Base-by-base conservation (phyloP, 257 asterid species). In the Jaltomata sinuosa region DNA sequence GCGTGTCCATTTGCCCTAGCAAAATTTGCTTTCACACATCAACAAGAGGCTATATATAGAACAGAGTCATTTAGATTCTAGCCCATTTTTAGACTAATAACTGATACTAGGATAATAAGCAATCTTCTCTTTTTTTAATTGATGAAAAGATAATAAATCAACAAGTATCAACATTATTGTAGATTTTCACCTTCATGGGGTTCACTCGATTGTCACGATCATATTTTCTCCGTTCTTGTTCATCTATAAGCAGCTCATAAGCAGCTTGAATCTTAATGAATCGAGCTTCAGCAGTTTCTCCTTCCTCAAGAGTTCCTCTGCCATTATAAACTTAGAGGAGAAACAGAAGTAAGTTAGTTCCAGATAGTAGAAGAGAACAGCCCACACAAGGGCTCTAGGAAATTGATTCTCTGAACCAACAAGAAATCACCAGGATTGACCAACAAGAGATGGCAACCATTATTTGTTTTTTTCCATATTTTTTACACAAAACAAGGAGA, bases 181-280 rank as follows among this genome's bases (percentile, higher is more conserved):
- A 32, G 59, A 80, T 50, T 49, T 38, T 86, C 88, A 97, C 98
- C 99, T 95, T 94, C 97, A 95, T 88, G 40, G 98, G 99, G 87
- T 95, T 95, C 85, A 88, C 93, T 54, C 91, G 95, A 87, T 97
- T 91, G 83, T 93, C 98, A 38, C 8, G 83, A 86, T 97, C 98
- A 85, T 97, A 94, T 81, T 90, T 85, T 72, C 89, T 93, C 83
- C 98, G 93, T 84, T 89, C 90, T 79, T 97, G 97, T 83, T 84
- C 91, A 89, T 97, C 98, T 79, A 95, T 68, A 47, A 97, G 98
- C 86, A 94, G 91, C 92, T 97, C 99, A 83, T 97, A 94, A 62
- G 99, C 99, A 80, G 98, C 99, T 85, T 97, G 98, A 82, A 97
- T 94, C 91, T 93, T 97, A 86, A 97, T 97, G 86, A 97, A 97